Conservation (phyloP, 495 filamentous ascomycete genomes). For the Letharia columbiana region DNA sequence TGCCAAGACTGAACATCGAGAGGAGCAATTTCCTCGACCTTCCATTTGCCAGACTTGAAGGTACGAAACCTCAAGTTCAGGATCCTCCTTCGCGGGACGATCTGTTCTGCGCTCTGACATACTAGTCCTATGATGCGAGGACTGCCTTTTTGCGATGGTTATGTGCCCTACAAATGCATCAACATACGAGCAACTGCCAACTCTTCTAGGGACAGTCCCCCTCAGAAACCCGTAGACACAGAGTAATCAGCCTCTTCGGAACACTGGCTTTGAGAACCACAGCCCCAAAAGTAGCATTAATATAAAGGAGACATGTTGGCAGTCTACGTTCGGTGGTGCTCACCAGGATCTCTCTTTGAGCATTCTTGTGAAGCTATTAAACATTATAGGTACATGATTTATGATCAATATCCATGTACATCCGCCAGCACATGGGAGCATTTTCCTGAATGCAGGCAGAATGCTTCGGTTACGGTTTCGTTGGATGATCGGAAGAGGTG, state of each 20-base stretch:
- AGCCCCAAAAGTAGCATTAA: neutral
- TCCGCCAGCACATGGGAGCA: neutral
- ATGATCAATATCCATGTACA: neutral
- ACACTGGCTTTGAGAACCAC: no score
- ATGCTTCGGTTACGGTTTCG: neutral
- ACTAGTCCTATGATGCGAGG: neutral
- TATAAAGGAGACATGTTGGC: neutral
- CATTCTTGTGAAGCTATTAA: neutral
- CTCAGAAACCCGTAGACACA: no score
- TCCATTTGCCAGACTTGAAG: neutral
- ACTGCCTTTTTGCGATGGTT: no score
- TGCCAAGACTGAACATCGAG: conserved; percentile 8
- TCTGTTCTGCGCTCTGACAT: neutral
- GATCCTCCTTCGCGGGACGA: no score
- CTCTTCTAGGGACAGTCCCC: no score
- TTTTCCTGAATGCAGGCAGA: neutral
- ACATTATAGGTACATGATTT: neutral
- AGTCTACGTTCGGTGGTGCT: neutral
- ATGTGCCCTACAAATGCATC: no score
- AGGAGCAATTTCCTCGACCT: neutral
- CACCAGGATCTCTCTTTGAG: neutral
- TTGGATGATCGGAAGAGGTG: neutral
- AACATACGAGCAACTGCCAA: no score
- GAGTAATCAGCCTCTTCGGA: no score
- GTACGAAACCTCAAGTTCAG: no score